A percentile compares a stretch with the other conserved stretches of the same genome.
phyloP scores from a whole-genome alignment of 2,329 filamentous ascomycete species.

The Cordyceps farinosa region DNA sequence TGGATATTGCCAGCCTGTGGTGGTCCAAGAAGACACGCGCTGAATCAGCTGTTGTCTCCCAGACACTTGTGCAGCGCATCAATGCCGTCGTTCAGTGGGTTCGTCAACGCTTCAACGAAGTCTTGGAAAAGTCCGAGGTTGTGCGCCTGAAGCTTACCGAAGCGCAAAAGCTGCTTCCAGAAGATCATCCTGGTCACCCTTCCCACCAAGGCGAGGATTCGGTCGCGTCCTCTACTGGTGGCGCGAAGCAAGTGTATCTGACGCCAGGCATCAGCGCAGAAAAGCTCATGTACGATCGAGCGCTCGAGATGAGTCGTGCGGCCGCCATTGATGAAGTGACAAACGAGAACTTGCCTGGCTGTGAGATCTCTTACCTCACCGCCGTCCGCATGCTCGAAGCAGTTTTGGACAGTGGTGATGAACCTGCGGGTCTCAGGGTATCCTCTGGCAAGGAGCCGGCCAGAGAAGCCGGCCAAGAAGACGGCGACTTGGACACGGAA shows the following conservation, averaged over 20 bases:
- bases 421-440: conserved; percentile 35
- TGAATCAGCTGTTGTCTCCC: conserved; percentile 48
- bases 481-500: conserved; percentile 42
- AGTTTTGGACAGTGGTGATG: conserved; percentile 79
- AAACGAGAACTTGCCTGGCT: conserved; percentile 80
- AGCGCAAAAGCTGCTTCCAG: conserved; percentile 77
- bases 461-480: conserved; percentile 34
- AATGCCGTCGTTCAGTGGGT: conserved; percentile 97
- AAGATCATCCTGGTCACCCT: conserved; percentile 82
- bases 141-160: conserved; percentile 85
- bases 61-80: conserved; percentile 64
- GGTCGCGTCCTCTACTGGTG: conserved; percentile 53
- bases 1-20: conserved; percentile 92
- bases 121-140: conserved; percentile 91
- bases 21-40: conserved; percentile 76
- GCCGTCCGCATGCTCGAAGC: conserved; percentile 94
- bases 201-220: conserved; percentile 66
- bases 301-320: conserved; percentile 91
- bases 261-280: conserved; percentile 90
- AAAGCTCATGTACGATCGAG: conserved; percentile 96
- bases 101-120: conserved; percentile 90
- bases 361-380: conserved; percentile 89
- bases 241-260: conserved; percentile 74
- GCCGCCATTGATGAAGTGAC: conserved; percentile 96
- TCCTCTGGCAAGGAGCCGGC: conserved; percentile 39